Evolutionary conservation across 2,329 filamentous ascomycete species (phyloP), one percentile per base, ranked within the genome.

Genomic region (Dryadomyces quercus-mongolicae): DNA sequence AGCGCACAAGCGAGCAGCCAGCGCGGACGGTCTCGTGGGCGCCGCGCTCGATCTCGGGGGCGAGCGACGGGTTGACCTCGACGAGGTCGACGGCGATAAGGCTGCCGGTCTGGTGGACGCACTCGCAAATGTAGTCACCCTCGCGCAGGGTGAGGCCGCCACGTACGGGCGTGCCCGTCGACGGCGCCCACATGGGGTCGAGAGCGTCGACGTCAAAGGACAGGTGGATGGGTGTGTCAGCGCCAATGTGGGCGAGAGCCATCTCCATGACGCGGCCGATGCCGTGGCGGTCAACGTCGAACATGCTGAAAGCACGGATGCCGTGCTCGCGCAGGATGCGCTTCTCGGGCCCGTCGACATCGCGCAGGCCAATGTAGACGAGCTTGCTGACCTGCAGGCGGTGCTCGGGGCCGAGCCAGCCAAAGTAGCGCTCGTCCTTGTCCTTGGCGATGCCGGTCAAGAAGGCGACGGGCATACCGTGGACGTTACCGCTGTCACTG

Each of bases 221-320:
- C 56, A 98, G 80, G 70, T 98, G 93, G 66, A 98, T 96, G 45
- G 93, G 93, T 0, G 91, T 96, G 67, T 97, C 93, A 64, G 76
- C 81, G 62, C 93, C 93, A 61, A 97, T 95, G 74, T 96, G 91
- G 36, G 85, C 92, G 53, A 98, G 78, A n/a, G 92, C 92, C 92
- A 96, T 95, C 65, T 97, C 93, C 73, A 98, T 90, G 60, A 98
- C 89, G 60, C 85, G 86, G 54, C 93, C 93, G 64, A 98, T 98
- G 49, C 93, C 93, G 66, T 97, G 78, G 53, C 44, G 43, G 70
- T 98, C 93, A 68, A 98, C 86, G 67, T 98, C 93, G 67, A 95
- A 93, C 93, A 98, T 98, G 72, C 86, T 92, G 66, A 97, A 98
- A 4, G 92, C 92, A 75, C 88, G 92, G 74, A 98, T 93, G 45